Evolutionary conservation across 495 filamentous ascomycete genomes (phyloP), one percentile per base, ranked within the genome.

Genomic region (Xylaria palmicola): DNA sequence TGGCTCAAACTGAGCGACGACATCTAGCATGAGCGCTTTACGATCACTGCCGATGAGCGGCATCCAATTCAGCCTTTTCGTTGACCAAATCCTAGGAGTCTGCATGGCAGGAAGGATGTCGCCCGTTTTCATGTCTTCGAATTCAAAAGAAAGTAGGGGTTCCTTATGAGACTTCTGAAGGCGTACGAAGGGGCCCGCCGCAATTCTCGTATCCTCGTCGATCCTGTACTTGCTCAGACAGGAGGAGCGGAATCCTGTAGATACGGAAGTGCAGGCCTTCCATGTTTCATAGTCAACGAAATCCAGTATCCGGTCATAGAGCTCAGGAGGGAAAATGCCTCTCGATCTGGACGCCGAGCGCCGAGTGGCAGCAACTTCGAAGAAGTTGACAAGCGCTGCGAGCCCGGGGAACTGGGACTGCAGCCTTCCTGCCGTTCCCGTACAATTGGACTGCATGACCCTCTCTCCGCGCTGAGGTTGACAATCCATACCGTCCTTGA

Each of bases 311-410:
- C 6, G 4, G 29, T 34, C 15, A 20, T 34, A 50, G 27, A 50
- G 15, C 15, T 37, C 49, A 48, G 32, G 6, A 24, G 44, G 32
- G 50, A 39, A 40, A 54, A 24, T n/a, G 4, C 32, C 19, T 5
- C 22, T 26, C 50, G 15, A 20, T 22, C 7, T 26, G 22, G 32
- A 54, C 12, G n/a, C 30, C 17, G 32, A 30, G 9, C 50, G 50
- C 1, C 50, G 30, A 7, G 22, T 27, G 5, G 30, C 32, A 26
- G 50, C 50, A 19, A 39, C 27, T 4, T 54, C 50, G 37, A 54
- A 54, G 51, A 51, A 51, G 48, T 54, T 54, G 5, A 54, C 32
- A 10, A 40, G 51, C 24, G 51, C 51, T 27, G 51, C 51, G 6
- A 54, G 32, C 37, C 51, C 51, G 8, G 17, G 17, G 8, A 39